Base-by-base conservation (phyloP, 2,329 filamentous ascomycete species). In the Venturia carpophila region DNA sequence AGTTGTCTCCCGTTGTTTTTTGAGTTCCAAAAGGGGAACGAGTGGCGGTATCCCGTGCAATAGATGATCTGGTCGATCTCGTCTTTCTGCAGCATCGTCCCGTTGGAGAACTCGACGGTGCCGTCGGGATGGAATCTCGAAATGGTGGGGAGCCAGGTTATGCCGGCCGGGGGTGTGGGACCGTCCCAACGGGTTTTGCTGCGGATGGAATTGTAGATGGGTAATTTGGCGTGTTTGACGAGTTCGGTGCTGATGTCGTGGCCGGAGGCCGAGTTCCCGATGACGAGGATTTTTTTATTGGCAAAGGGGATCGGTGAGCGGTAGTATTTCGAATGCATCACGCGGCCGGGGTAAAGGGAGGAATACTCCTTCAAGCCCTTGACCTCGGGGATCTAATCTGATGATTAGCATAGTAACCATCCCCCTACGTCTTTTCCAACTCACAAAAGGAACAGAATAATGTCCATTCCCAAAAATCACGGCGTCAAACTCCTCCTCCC, bases 81-180 rank as follows among this genome's bases (percentile, higher is more conserved):
- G 11, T 60, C 34, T 15, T 1, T 1, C 5, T 39, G 19, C 1
- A 75, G 67, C 1, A 52, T 13, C 5, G 68, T 71, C 17, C 68
- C 69, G 62, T 75, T 71, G 19, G 64, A 68, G 63, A 75, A 74
- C n/a, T 70, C 21, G 24, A 75, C 67, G 30, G 60, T 55, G 62
- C 72, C 52, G 64, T 69, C 19, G 39, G 62, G 5, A 61, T 62
- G 65, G 69, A 77, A 85, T 39, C 78, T 74, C 0, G 69, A 73
- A 55, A 87, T 78, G 13, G 82, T 69, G 0, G 82, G 80, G 68
- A 83, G 84, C 83, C 83, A 86, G 6, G 70, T 75, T 5, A 84
- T 77, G 0, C 81, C 82, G 0, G 69, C 42, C 0, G 79, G 79
- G 0, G 83, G 81, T 9, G 71, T 65, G 37, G 77, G 71, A 13